Evolutionary conservation across 495 filamentous ascomycete genomes (phyloP).

Genomic region (Pyrenopolyporus hunteri): DNA sequence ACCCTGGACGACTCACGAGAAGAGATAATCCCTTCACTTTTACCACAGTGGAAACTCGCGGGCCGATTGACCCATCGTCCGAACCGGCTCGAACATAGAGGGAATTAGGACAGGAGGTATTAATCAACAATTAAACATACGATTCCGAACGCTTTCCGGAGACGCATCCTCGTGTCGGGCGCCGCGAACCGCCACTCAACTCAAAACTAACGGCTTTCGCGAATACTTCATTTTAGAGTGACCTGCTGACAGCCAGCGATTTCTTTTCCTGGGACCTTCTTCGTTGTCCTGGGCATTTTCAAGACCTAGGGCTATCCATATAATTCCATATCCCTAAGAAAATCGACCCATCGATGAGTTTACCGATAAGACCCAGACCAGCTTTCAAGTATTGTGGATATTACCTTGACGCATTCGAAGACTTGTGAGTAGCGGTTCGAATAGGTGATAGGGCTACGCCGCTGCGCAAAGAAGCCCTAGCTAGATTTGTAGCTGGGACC

Average conservation of each 20-base stretch:
- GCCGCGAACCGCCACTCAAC: not conserved
- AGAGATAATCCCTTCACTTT: conserved; percentile 2
- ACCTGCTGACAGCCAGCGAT: not conserved
- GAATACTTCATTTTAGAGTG: conserved; percentile 6
- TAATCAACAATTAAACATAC: conserved; percentile 19
- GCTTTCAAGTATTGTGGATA: not conserved
- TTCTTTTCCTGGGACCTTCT: not conserved
- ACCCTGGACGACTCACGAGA: not conserved
- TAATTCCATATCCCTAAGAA: not conserved
- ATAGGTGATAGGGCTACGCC: conserved; percentile 14
- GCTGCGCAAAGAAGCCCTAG: conserved; percentile 1
- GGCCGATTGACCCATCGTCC: conserved; percentile 21
- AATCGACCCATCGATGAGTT: not conserved
- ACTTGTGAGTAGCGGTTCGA: not conserved
- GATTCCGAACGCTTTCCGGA: no score
- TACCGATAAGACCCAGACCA: conserved; percentile 2
- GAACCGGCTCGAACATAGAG: conserved; percentile 9
- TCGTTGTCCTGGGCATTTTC: not conserved
- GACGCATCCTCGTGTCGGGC: not conserved
- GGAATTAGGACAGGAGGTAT: not conserved
- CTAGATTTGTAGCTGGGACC: conserved; percentile 1
- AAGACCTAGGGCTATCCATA: not conserved
- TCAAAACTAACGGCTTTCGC: conserved; percentile 6
- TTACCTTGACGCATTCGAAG: not conserved
- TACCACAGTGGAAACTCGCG: conserved; percentile 4